A percentile compares a stretch with the other conserved stretches of the same genome.
Conservation (phyloP, 2,329 filamentous ascomycete genomes). For the Ceratocystis harringtonii region DNA sequence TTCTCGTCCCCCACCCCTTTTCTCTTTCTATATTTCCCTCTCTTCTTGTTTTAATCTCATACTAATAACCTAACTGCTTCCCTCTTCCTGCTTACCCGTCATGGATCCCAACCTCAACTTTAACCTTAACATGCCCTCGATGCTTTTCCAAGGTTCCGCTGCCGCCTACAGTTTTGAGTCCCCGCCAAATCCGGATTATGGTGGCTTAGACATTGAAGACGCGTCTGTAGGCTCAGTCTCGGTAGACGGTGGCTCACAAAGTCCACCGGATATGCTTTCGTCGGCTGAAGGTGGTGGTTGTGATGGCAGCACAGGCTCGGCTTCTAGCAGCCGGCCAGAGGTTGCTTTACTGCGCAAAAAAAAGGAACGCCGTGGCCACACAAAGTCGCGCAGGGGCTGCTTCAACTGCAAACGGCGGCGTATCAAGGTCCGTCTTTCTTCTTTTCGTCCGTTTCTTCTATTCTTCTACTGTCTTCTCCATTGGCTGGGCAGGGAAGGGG, state of each 20-base stretch:
- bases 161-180: conserved; percentile 10
- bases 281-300: background rate
- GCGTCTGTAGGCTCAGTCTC: conserved; percentile 13
- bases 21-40: background rate
- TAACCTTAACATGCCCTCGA: conserved; percentile 10
- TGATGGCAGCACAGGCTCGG: background rate
- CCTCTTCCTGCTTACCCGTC: background rate
- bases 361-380: conserved; percentile 44
- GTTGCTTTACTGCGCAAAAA: conserved; percentile 8
- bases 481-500: background rate
- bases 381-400: conserved; percentile 50
- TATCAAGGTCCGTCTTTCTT: conserved; percentile 37
- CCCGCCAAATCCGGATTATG: conserved; percentile 8
- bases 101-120: conserved; percentile 13
- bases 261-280: conserved; percentile 9
- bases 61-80: background rate
- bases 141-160: conserved; percentile 9
- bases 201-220: conserved; percentile 13
- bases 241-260: conserved; percentile 12
- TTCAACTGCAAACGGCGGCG: conserved; percentile 52
- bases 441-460: background rate
- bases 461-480: background rate
- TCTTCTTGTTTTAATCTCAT: background rate
- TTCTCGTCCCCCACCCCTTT: background rate
- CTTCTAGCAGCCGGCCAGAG: background rate